Conservation (phyloP, 768 basidiomycete genomes). For the Boletellus ananiceps region DNA sequence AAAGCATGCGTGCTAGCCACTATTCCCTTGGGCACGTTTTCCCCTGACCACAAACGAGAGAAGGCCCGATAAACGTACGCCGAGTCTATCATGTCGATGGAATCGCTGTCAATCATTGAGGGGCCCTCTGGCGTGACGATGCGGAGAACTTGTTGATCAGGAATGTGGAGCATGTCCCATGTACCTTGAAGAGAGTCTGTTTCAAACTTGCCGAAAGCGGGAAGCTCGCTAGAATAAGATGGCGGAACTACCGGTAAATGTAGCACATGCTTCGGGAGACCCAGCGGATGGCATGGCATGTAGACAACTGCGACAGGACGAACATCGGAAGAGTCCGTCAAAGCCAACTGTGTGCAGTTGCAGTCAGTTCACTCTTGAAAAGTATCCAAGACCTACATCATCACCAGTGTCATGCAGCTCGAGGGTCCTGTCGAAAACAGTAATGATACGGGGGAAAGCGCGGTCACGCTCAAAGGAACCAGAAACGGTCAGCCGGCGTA, state of each 20-base stretch:
- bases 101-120: slow-evolving; percentile 44
- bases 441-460: slow-evolving; percentile 31
- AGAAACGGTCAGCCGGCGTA: slow-evolving; percentile 23
- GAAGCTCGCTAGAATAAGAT: slow-evolving; percentile 15
- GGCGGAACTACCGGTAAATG: slow-evolving; percentile 55
- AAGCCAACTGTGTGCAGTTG: slow-evolving; percentile 36
- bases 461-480: slow-evolving; percentile 24
- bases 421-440: slow-evolving; percentile 37
- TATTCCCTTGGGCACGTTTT: slow-evolving; percentile 34
- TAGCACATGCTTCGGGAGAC: slow-evolving; percentile 36
- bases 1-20: slow-evolving; percentile 53
- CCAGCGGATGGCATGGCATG: slow-evolving; percentile 46
- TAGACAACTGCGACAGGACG: slow-evolving; percentile 68
- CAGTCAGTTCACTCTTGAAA: slow-evolving; percentile 25
- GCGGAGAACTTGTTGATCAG: slow-evolving; percentile 37
- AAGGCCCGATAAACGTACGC: slow-evolving; percentile 42
- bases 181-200: slow-evolving; percentile 30
- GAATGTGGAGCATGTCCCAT: slow-evolving; percentile 43
- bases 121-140: slow-evolving; percentile 33
- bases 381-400: slow-evolving; percentile 27
- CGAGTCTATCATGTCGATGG: slow-evolving; percentile 41
- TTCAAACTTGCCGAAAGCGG: slow-evolving; percentile 27
- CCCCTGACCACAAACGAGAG: slow-evolving; percentile 38
- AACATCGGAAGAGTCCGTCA: slow-evolving; percentile 34
- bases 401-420: slow-evolving; percentile 12